A percentile compares a stretch with the other conserved stretches of the same genome.
These are phyloP conservation scores for Acanthamoeba culbertsoni DNA, from an alignment of 208 protist genomes.

Conservation along the genomic window DNA sequence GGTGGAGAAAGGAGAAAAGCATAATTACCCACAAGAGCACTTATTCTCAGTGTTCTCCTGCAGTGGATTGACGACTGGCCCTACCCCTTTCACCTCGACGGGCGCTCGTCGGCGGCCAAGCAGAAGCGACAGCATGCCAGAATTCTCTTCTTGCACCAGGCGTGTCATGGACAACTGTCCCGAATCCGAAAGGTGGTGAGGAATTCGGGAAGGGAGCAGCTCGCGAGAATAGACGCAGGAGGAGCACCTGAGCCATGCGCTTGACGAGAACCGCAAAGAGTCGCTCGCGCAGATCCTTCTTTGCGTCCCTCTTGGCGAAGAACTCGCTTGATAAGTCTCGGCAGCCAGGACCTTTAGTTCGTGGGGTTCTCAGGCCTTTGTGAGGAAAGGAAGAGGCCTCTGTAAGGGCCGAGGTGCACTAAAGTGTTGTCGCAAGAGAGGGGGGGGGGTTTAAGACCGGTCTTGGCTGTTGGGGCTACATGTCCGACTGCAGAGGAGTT, in stretches of 20 bases:
- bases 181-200: no score
- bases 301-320: not conserved
- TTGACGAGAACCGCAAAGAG: constrained; percentile 35
- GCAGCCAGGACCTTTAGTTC: not conserved
- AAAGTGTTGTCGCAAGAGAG: no score
- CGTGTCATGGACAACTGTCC: constrained; percentile 13
- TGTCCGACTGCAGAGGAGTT: no score
- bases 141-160: not conserved
- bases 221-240: not conserved
- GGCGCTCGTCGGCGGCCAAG: not conserved
- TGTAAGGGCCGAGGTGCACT: no score
- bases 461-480: no score
- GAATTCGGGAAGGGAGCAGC: not conserved
- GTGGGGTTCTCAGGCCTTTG: no score
- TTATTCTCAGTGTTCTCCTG: not conserved
- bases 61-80: not conserved
- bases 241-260: not conserved
- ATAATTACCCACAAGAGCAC: constrained; percentile 48
- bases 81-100: constrained; percentile 26
- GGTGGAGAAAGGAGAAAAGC: no score
- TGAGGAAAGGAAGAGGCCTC: no score
- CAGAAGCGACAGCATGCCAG: not conserved
- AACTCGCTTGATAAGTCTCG: not conserved
- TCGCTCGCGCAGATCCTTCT: constrained; percentile 26
- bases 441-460: no score